Conservation (phyloP, 805 yeast genomes). For the Kuraishia floccosa region DNA sequence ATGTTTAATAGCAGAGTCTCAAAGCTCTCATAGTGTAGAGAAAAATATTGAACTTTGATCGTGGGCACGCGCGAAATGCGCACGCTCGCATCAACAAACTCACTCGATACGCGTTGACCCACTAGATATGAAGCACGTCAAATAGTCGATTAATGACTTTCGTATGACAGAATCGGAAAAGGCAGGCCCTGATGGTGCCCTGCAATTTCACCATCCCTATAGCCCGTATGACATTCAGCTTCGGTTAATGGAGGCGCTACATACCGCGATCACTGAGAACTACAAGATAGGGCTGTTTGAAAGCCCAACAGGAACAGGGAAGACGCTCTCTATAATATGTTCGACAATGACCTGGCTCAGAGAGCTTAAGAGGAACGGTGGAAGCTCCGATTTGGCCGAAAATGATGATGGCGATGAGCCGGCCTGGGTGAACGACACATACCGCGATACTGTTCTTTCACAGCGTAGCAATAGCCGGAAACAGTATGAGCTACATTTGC, state of each 20-base stretch:
- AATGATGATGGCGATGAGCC: constrained; percentile 29
- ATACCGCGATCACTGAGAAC: constrained; percentile 38
- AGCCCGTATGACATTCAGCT: constrained; percentile 71
- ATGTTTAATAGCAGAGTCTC: too few species aligned
- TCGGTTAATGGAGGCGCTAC: constrained; percentile 67
- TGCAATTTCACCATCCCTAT: constrained; percentile 61
- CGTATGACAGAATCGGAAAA: too few species aligned
- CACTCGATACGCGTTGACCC: too few species aligned
- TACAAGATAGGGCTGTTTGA: constrained; percentile 75
- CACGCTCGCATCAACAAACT: too few species aligned
- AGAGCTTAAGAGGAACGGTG: constrained; percentile 14
- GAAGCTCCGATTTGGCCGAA: neutral
- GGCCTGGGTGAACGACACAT: constrained; percentile 20
- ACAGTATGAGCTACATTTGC: constrained; percentile 29
- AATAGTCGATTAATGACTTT: too few species aligned
- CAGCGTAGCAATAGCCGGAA: constrained; percentile 15
- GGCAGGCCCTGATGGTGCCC: neutral
- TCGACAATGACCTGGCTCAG: constrained; percentile 78
- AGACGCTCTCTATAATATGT: constrained; percentile 80
- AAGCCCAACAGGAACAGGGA: constrained; percentile 94
- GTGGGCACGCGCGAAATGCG: too few species aligned
- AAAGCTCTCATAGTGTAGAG: too few species aligned
- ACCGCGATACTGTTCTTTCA: constrained; percentile 19
- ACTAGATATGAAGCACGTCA: too few species aligned
- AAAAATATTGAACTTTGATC: too few species aligned